Conservation (phyloP, 2,329 filamentous ascomycete genomes). For the Claviceps sp. region DNA sequence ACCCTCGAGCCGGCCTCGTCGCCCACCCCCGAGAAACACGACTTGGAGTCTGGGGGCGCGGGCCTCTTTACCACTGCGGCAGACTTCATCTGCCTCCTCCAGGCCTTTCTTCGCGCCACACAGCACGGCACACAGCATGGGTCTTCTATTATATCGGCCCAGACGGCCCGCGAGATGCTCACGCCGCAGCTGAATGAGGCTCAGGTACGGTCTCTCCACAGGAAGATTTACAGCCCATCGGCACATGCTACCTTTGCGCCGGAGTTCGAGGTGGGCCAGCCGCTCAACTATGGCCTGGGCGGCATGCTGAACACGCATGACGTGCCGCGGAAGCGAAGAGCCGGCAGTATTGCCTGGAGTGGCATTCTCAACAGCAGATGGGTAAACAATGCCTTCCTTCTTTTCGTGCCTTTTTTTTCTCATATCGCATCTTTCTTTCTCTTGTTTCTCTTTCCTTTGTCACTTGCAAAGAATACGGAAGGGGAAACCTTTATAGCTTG, state of each 20-base stretch:
- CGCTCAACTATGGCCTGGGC: constrained; percentile 24
- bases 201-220: constrained; percentile 12
- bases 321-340: constrained; percentile 24
- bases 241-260: constrained; percentile 18
- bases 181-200: constrained; percentile 24
- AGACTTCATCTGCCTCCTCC: constrained; percentile 26
- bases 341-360: constrained; percentile 31
- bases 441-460: background rate
- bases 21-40: constrained; percentile 16
- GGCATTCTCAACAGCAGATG: constrained; percentile 29
- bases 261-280: constrained; percentile 21
- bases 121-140: constrained; percentile 13
- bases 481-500: background rate
- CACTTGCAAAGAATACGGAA: background rate
- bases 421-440: background rate
- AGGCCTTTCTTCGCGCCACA: constrained; percentile 20
- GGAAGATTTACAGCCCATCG: constrained; percentile 8
- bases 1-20: constrained; percentile 9
- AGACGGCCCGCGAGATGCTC: constrained; percentile 23
- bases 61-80: constrained; percentile 28
- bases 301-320: constrained; percentile 27
- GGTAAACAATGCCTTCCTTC: constrained; percentile 17
- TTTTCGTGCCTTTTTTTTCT: background rate
- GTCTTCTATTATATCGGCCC: constrained; percentile 14
- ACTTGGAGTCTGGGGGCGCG: constrained; percentile 28